These are phyloP conservation scores for Fragaria ananassa DNA, from an alignment of 306 rosid species.

Conservation along the genomic window DNA sequence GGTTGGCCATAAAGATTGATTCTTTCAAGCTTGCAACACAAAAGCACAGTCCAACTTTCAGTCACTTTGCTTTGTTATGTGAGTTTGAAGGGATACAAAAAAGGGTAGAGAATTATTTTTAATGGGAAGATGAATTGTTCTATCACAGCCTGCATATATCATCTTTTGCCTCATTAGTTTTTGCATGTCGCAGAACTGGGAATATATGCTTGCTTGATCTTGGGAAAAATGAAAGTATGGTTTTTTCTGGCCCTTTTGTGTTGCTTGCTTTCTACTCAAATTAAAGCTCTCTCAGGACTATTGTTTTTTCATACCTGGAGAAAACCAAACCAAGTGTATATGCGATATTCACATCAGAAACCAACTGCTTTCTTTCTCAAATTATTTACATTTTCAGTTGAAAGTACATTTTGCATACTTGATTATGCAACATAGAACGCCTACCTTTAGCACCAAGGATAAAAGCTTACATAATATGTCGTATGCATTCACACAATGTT, in stretches of 20 bases:
- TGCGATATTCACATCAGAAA: conserved; percentile 14
- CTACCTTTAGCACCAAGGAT: not conserved
- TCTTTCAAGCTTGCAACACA: conserved; percentile 27
- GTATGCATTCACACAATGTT: not conserved
- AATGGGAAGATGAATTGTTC: conserved; percentile 27
- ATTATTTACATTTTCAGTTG: conserved; percentile 2
- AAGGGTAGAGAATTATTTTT: conserved; percentile 41
- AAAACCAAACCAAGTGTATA: conserved; percentile 17
- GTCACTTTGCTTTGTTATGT: conserved; percentile 48
- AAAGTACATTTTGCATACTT: conserved; percentile 15
- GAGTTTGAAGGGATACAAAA: conserved; percentile 42
- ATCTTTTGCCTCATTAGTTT: conserved; percentile 23
- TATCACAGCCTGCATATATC: conserved; percentile 30
- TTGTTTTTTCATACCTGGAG: not conserved
- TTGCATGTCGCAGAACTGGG: conserved; percentile 36
- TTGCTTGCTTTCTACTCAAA: conserved; percentile 91
- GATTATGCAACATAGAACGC: not conserved
- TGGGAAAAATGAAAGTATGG: conserved; percentile 46
- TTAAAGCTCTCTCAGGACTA: conserved; percentile 35
- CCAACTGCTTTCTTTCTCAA: not conserved
- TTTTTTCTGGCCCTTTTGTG: conserved; percentile 39
- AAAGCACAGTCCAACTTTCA: conserved; percentile 41
- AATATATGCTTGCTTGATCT: conserved; percentile 85
- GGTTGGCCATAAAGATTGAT: conserved; percentile 69
- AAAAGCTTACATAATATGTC: not conserved